phyloP scores from a whole-genome alignment of 1,139 yeast genomes.

The Pichia terricola region DNA sequence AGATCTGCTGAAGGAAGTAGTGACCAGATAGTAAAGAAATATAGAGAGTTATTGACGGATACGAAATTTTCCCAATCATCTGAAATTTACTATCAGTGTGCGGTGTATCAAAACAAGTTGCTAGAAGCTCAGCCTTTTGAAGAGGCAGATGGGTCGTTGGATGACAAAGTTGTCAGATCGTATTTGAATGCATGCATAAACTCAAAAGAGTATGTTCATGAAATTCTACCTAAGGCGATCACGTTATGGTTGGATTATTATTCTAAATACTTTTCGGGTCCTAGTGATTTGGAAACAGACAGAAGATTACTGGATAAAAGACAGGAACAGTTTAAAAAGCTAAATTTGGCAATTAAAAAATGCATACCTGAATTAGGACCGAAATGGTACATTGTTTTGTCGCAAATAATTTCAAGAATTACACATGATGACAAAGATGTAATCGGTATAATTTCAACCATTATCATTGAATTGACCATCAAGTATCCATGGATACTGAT shows the following conservation, averaged over 20 bases:
- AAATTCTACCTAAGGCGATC: conserved; percentile 79
- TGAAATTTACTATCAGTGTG: conserved; percentile 46
- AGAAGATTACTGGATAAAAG: conserved; percentile 17
- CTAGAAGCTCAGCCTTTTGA: conserved; percentile 42
- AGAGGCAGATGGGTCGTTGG: conserved; percentile 49
- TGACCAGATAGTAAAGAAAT: conserved; percentile 61
- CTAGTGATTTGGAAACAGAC: conserved; percentile 43
- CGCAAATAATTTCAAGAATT: conserved; percentile 78
- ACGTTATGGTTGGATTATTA: conserved; percentile 92
- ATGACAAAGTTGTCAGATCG: conserved; percentile 51
- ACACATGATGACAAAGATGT: conserved; percentile 55
- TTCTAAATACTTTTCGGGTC: conserved; percentile 28
- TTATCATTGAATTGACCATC: conserved; percentile 47
- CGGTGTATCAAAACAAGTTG: conserved; percentile 68
- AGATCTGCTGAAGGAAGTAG: conserved; percentile 79
- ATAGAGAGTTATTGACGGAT: conserved; percentile 47
- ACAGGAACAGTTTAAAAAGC: conserved; percentile 5
- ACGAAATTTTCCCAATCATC: conserved; percentile 36
- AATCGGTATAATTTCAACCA: conserved; percentile 42
- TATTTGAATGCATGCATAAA: conserved; percentile 60
- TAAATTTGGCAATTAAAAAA: conserved; percentile 9
- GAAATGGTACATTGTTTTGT: conserved; percentile 77
- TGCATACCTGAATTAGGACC: conserved; percentile 43
- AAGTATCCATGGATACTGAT: conserved; percentile 75
- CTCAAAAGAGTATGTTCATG: conserved; percentile 36